Base-by-base conservation (phyloP, 345 rosid genomes). In the Mangifera indica region DNA sequence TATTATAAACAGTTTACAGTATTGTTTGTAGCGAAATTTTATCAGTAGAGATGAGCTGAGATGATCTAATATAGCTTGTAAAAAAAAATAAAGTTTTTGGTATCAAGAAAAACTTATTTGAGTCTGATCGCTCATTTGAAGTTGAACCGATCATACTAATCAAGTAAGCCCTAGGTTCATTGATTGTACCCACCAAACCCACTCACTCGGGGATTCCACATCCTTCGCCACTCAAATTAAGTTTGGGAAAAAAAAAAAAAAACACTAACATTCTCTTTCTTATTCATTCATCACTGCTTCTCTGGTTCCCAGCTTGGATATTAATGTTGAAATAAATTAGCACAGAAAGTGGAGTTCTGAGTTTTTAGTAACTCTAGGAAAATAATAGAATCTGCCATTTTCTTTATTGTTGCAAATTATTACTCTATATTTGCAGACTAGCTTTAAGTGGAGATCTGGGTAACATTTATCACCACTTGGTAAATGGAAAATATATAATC, bases 291-390 rank as follows among this genome's bases (percentile, higher is more conserved):
- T 10, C 60, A 52, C 7, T 37, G 17, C 29, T 17, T 63, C 37
- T 14, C 51, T 78, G 68, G 82, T 78, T n/a, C n/a, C n/a, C n/a
- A 40, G 80, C 81, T 77, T 76, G 61, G 74, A 61, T 67, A 73
- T 75, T 85, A 70, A 87, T 72, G 84, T 72, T 40, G 46, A 29
- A 75, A 67, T 71, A 59, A 78, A 55, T 67, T 20, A 75, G 72
- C 70, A 73, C 56, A 25, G 63, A 40, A 24, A 45, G 79, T 32
- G 76, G n/a, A 65, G 79, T 81, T 65, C 83, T 77, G 59, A 18
- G 76, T 32, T 66, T 64, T 71, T 54, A 72, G 44, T 67, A 12
- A 18, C 22, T 44, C 12, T 22, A 34, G 25, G 21, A 10, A 70
- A 37, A 24, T 34, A 22, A 21, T 26, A 54, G 22, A 10, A 46